Base-by-base conservation (phyloP, 2,329 filamentous ascomycete genomes). In the Colletotrichum somersetense region DNA sequence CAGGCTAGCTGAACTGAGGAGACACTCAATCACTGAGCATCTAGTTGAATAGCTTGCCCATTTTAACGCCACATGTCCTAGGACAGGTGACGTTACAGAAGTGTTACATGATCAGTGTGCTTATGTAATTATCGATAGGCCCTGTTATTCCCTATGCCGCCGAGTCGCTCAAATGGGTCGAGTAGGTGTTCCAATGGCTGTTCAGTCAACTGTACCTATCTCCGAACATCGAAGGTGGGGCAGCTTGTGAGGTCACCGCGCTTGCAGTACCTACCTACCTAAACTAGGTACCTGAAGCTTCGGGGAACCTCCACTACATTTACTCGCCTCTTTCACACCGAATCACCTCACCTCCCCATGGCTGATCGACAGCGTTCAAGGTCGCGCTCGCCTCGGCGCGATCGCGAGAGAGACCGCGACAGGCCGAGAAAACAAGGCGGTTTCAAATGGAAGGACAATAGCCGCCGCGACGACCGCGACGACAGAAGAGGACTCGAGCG, bases 371-470 rank as follows among this genome's bases (percentile, higher is more conserved):
- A 63, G 33, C 65, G 72, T 16, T 67, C 62, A 55, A 72, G 67
- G 58, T 74, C 72, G 23, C 72, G 72, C 56, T 74, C 73, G 12
- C 73, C 73, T 20, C 72, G 73, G 53, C 72, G 67, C 16, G 65
- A 68, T 35, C 72, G 73, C 16, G 69, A 70, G 7, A 42, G 50
- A 20, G 71, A 73, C 3, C 52, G 67, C 52, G 67, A 71, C 2
- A 66, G 65, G 0, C 72, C 67, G 1, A 63, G 50, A 52, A 74
- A 74, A 18, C 73, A 74, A 56, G 73, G 73, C 68, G 85, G 87
- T 5, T 89, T 91, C 75, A 86, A 85, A 75, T 91, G 87, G 84
- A 91, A 91, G 76, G 87, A 89, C 65, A 87, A 85, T 76, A 83
- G 86, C 50, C 82, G 84, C 63, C 83, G 86, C 63, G 83, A 85